These are phyloP conservation scores for Tagetes erecta DNA, from an alignment of 129 eudicot species.

Conservation along the genomic window DNA sequence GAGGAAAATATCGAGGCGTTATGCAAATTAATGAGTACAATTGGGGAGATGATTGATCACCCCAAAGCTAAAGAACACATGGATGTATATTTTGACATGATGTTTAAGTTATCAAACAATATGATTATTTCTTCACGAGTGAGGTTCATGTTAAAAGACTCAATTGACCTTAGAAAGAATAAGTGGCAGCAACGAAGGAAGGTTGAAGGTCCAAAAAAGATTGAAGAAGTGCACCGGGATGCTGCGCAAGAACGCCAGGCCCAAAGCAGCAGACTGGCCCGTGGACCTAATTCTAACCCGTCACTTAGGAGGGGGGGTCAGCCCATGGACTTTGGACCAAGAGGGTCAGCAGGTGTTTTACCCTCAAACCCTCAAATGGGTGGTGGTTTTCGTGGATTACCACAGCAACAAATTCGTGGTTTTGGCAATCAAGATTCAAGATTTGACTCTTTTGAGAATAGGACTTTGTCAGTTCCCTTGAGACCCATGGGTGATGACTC, in stretches of 20 bases:
- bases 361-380: constrained; percentile 59
- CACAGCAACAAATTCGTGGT: constrained; percentile 62
- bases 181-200: constrained; percentile 93
- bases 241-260: constrained; percentile 59
- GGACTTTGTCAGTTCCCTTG: constrained; percentile 58
- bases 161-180: constrained; percentile 79
- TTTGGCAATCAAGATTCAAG: constrained; percentile 66
- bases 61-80: constrained; percentile 73
- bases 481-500: constrained; percentile 64
- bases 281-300: constrained; percentile 59
- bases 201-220: constrained; percentile 92
- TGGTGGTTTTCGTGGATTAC: constrained; percentile 59
- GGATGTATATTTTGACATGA: constrained; percentile 67
- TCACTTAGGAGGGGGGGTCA: constrained; percentile 70
- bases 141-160: constrained; percentile 75
- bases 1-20: constrained; percentile 41
- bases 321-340: constrained; percentile 65
- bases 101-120: constrained; percentile 66
- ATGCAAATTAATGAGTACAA: constrained; percentile 61
- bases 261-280: constrained; percentile 64
- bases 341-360: constrained; percentile 52
- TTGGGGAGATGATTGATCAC: constrained; percentile 95
- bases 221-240: constrained; percentile 64
- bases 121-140: constrained; percentile 82
- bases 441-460: constrained; percentile 58